These are phyloP conservation scores for Torrubiella hemipterigena DNA, from an alignment of 2,329 filamentous ascomycete species.

Conservation along the genomic window DNA sequence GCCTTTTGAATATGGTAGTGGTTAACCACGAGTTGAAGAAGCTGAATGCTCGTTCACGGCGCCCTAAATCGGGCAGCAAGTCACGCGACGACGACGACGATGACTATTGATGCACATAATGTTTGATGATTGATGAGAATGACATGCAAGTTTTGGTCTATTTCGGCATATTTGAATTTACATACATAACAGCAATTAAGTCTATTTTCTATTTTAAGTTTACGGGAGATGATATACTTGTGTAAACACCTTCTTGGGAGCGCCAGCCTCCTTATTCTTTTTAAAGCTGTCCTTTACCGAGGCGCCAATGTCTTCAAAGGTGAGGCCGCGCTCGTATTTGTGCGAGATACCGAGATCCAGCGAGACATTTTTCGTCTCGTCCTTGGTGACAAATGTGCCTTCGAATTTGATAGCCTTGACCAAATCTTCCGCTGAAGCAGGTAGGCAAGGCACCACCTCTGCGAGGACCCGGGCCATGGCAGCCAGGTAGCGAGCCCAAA, in stretches of 20 bases:
- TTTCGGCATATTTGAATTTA: too few relatives aligned
- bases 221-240: too few relatives aligned
- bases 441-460: conserved; percentile 27
- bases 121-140: conserved; percentile 10
- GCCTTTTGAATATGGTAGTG: conserved; percentile 20
- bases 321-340: conserved; percentile 16
- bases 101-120: conserved; percentile 7
- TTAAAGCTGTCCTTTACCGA: conserved; percentile 21
- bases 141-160: too few relatives aligned
- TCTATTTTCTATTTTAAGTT: too few relatives aligned
- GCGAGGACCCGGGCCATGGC: conserved; percentile 31
- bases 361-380: conserved; percentile 17
- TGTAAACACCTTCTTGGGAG: conserved; percentile 20
- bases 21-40: conserved; percentile 27
- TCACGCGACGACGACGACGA: not conserved
- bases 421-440: conserved; percentile 21
- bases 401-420: conserved; percentile 25
- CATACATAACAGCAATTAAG: not conserved
- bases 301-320: conserved; percentile 20
- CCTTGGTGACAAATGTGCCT: not conserved
- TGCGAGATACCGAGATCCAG: conserved; percentile 22
- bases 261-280: conserved; percentile 16
- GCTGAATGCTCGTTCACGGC: conserved; percentile 20
- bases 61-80: conserved; percentile 12
- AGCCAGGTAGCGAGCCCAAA: conserved; percentile 44